Base-by-base conservation (phyloP, 2,329 filamentous ascomycete species). In the Ophiognomonia clavigignenti-juglandacearum region DNA sequence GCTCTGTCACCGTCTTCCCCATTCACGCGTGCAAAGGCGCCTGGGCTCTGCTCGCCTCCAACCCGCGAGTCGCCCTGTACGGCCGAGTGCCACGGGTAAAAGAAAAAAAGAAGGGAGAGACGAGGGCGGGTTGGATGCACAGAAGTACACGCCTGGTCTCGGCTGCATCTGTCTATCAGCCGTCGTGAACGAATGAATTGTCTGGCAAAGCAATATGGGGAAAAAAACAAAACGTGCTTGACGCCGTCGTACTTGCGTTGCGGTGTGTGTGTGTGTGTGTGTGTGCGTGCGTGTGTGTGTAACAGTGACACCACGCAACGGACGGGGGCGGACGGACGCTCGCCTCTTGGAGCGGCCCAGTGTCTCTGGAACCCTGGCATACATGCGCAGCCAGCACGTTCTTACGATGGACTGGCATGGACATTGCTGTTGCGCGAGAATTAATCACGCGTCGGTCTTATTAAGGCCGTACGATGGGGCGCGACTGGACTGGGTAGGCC, bases 151-250 rank as follows among this genome's bases (percentile, higher is more conserved):
- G 19, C 37, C 6, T 13, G 24, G 31, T 20, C 36, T 36, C 27
- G 22, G 20, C 35, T 20, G 14, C 24, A 32, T 20, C 32, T n/a
- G 22, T 4, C n/a, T 13, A 27, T 16, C 9, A 13, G 23, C 7
- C 4, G 26, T 19, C 39, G 31, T 20, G 43, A 36, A 39, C 24
- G 23, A n/a, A n/a, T n/a, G n/a, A n/a, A n/a, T n/a, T 18, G 48
- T 50, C 35, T 47, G 35, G 44, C 48, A 50, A 32, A 32, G 19
- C 48, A 50, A 50, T 47, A 43, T 50, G 32, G 37, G 5, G n/a
- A n/a, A n/a, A n/a, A n/a, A n/a, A n/a, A 31, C 8, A 47, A 50
- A 50, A 50, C 48, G 48, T 50, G 48, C 39, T 37, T 36, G 40
- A 44, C 39, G 39, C 39, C 32, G 40, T 41, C 36, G 31, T 37